Percentiles rank a stretch among this genome's conserved stretches.
Conservation (phyloP, 768 basidiomycete species). For the Lactifluus hygrophoroides region DNA sequence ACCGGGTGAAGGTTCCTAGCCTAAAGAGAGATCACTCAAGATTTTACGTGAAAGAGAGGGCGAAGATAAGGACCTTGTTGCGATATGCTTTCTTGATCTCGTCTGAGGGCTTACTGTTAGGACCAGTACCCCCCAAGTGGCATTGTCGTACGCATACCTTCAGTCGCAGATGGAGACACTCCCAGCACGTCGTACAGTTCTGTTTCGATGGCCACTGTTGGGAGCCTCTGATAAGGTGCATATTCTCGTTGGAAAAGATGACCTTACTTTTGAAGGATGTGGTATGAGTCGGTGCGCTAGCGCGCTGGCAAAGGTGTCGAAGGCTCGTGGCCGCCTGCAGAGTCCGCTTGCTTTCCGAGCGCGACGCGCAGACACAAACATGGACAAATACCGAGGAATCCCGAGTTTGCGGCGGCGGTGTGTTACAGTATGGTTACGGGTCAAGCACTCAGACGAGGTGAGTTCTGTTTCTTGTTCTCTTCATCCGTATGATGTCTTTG, state of each 20-base stretch:
- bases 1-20: slow-evolving; percentile 87
- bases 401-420: no score
- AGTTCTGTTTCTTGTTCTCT: slow-evolving; percentile 1
- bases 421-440: no score
- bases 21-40: slow-evolving; percentile 32
- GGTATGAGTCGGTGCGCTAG: neutral
- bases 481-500: slow-evolving; percentile 43
- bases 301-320: neutral
- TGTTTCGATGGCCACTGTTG: slow-evolving; percentile 63
- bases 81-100: slow-evolving; percentile 95
- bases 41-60: slow-evolving; percentile 19
- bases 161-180: slow-evolving; percentile 56
- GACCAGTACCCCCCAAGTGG: neutral
- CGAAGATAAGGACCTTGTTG: slow-evolving; percentile 56
- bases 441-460: neutral
- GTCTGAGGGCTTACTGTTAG: slow-evolving; percentile 33
- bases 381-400: neutral
- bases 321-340: neutral
- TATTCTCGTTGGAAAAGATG: neutral
- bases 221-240: neutral
- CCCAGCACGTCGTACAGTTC: slow-evolving; percentile 82
- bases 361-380: slow-evolving; percentile 6
- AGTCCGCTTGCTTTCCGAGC: neutral
- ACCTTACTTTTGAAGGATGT: slow-evolving; percentile 4
- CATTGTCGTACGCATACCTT: slow-evolving; percentile 41